Evolutionary conservation across 106 monocot species (phyloP), one percentile per base, ranked within the genome.

Genomic region (Triglochin maritima): DNA sequence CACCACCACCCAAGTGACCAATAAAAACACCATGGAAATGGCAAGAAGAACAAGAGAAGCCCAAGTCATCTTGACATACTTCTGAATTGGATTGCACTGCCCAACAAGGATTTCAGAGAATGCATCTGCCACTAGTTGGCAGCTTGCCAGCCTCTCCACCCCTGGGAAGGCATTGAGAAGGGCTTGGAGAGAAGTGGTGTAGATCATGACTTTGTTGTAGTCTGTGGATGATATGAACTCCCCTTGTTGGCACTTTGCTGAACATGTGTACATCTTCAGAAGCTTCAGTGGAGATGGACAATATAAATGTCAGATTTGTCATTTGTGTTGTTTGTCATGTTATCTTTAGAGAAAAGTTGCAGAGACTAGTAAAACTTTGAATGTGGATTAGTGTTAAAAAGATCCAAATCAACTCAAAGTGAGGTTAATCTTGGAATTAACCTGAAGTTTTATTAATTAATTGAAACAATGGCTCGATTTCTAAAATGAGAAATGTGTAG

Each of bases 111-210:
- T 80, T 7, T 80, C 79, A n/a, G 90, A 83, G 77, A 95, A 95
- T 57, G 83, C 90, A 59, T 90, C 85, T 59, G 85, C 82, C 9
- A 95, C 85, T 42, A 90, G 13, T 29, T 83, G 71, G 74, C 90
- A 90, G 65, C 77, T 68, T 3, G 81, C 82, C 44, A 95, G 73
- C 3, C 74, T 87, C 67, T 87, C 74, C 73, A 87, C 74, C 0
- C 61, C 79, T 7, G 90, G 90, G 72, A 83, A 87, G 5, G 77
- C 68, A 62, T 95, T 72, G 14, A 95, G 67, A 50, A 95, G 68
- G 14, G 69, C 69, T 76, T 95, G 90, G 11, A 95, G 46, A 4
- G 95, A 87, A 46, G 64, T 85, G 5, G 87, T 79, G 71, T 79
- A 90, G 41, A 73, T 53, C 50, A 66, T 43, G 6, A 77, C 73